These are phyloP conservation scores for Haplosporangium gracile DNA, from an alignment of 192 early-diverging fungal genomes.

Conservation along the genomic window DNA sequence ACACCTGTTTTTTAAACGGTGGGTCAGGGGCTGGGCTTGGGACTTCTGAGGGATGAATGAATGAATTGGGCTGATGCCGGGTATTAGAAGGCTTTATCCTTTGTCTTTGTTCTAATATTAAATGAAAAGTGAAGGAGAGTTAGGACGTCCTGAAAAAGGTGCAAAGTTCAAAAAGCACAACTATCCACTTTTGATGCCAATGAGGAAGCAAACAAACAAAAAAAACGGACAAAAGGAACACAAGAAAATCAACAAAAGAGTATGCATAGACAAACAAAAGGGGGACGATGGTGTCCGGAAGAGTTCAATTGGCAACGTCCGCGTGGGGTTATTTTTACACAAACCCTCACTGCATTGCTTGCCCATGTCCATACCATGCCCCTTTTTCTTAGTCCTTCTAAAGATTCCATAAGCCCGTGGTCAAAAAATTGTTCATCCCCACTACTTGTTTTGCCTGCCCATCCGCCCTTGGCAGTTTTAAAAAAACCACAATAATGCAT, in stretches of 20 bases:
- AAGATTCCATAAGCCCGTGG: not conserved
- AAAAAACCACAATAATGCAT: no score
- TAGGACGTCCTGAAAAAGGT: not conserved
- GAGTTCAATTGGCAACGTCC: not conserved
- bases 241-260: not conserved
- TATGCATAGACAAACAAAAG: not conserved
- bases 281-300: not conserved
- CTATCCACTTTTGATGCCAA: no score
- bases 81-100: not conserved
- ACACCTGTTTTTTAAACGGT: no score
- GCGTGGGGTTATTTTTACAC: conserved; percentile 3
- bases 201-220: not conserved
- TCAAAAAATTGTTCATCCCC: not conserved
- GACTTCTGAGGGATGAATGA: no score
- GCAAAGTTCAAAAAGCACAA: not conserved
- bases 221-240: not conserved
- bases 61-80: not conserved
- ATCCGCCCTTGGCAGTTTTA: not conserved
- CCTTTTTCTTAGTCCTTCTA: not conserved
- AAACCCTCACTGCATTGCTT: not conserved
- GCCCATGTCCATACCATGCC: not conserved
- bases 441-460: not conserved
- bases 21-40: no score
- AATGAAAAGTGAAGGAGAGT: not conserved
- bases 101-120: not conserved